Evolutionary conservation across 495 filamentous ascomycete genomes (phyloP).

Genomic region (Hypoxylon perforatum): DNA sequence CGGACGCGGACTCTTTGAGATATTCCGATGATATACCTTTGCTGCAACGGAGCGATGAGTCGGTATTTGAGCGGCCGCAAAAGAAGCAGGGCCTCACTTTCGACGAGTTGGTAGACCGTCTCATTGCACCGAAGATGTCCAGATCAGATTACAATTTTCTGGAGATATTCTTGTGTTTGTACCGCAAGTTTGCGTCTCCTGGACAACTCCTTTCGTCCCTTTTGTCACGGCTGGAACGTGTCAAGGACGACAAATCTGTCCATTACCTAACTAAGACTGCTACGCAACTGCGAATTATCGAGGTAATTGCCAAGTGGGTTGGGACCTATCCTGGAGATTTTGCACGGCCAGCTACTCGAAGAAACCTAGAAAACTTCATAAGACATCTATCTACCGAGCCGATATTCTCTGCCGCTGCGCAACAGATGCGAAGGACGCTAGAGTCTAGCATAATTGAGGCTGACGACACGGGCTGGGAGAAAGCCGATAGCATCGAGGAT

Average conservation of each 20-base stretch:
- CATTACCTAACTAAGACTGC: constrained; percentile 75
- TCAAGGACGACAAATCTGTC: constrained; percentile 69
- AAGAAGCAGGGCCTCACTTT: constrained; percentile 75
- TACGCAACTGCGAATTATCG: constrained; percentile 83
- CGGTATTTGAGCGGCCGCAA: constrained; percentile 56
- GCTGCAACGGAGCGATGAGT: constrained; percentile 65
- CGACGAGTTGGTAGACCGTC: constrained; percentile 88
- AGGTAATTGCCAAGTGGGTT: constrained; percentile 88
- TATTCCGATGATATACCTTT: constrained; percentile 71
- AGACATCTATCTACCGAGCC: constrained; percentile 71
- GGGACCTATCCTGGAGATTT: constrained; percentile 94
- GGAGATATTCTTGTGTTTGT: constrained; percentile 90
- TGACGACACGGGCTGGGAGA: constrained; percentile 84
- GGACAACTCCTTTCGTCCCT: constrained; percentile 78
- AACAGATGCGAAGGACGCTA: constrained; percentile 77
- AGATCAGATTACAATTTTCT: constrained; percentile 87
- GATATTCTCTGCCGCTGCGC: constrained; percentile 82
- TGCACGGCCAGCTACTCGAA: constrained; percentile 79
- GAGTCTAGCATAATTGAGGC: constrained; percentile 76
- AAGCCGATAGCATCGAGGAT: constrained; percentile 65
- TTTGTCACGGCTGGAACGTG: constrained; percentile 75
- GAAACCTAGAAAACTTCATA: constrained; percentile 77
- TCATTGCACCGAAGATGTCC: constrained; percentile 82
- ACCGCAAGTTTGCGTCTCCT: constrained; percentile 91
- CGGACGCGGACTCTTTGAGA: constrained; percentile 63